phyloP scores from a whole-genome alignment of 345 rosid species.

The Heritiera fomes region DNA sequence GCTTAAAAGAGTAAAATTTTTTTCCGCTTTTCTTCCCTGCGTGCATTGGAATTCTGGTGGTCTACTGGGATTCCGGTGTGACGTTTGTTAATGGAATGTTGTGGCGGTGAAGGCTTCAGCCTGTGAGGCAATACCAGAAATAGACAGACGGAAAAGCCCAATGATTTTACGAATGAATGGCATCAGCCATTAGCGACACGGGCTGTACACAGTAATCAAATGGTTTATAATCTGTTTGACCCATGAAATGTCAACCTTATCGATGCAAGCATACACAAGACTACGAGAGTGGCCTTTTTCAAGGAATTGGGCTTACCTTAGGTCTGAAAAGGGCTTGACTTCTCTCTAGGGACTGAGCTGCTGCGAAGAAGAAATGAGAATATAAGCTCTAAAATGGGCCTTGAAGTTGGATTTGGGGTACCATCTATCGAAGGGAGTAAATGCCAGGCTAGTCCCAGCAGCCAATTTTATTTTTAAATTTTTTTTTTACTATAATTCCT shows the following conservation, averaged over 20 bases:
- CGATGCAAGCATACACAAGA: background rate
- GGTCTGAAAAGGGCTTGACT: background rate
- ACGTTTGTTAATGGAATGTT: background rate
- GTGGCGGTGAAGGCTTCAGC: background rate
- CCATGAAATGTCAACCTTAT: too few relatives aligned
- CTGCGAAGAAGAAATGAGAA: background rate
- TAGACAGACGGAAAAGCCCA: too few relatives aligned
- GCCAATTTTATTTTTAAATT: too few relatives aligned
- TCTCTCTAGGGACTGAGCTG: background rate
- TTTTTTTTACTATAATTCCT: too few relatives aligned
- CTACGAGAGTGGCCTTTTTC: background rate
- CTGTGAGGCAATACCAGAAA: too few relatives aligned
- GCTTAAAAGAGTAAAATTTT: too few relatives aligned
- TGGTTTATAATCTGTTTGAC: background rate
- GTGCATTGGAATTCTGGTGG: background rate
- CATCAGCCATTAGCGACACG: background rate
- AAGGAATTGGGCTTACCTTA: background rate
- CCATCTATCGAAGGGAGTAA: too few relatives aligned
- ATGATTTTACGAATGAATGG: too few relatives aligned
- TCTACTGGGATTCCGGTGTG: background rate
- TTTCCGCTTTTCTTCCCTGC: background rate
- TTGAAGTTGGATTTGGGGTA: too few relatives aligned
- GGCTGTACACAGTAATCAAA: background rate
- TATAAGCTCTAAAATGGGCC: too few relatives aligned
- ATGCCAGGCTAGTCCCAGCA: too few relatives aligned